Percentiles rank a stretch among this genome's conserved stretches.
These are phyloP conservation scores for Didymellaceae sp. DNA, from an alignment of 2,329 filamentous ascomycete genomes.

Conservation along the genomic window DNA sequence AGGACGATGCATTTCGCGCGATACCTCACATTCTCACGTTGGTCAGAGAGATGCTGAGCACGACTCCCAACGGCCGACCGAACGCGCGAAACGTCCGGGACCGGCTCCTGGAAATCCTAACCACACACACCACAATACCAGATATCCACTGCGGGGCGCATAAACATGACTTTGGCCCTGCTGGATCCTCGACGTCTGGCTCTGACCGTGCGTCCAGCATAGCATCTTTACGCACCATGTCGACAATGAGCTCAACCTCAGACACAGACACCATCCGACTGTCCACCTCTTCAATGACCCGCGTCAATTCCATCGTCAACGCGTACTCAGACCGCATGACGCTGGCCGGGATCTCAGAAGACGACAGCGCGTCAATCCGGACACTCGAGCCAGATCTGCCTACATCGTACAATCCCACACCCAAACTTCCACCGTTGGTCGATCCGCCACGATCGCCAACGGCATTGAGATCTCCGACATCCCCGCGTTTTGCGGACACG, in stretches of 20 bases:
- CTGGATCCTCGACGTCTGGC: slow-evolving; percentile 31
- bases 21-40: slow-evolving; percentile 51
- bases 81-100: slow-evolving; percentile 52
- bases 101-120: slow-evolving; percentile 41
- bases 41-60: slow-evolving; percentile 52
- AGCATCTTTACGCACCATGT: slow-evolving; percentile 37
- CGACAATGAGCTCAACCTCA: slow-evolving; percentile 37
- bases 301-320: slow-evolving; percentile 39
- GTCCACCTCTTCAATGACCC: slow-evolving; percentile 29
- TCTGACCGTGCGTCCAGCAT: slow-evolving; percentile 40
- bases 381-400: slow-evolving; percentile 31
- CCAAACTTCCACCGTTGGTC: slow-evolving; percentile 20
- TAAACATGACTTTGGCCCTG: slow-evolving; percentile 37
- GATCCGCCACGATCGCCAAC: slow-evolving; percentile 25
- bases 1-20: slow-evolving; percentile 48
- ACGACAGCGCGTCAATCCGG: slow-evolving; percentile 37
- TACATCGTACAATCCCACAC: slow-evolving; percentile 25
- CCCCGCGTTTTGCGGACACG: slow-evolving; percentile 9
- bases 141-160: slow-evolving; percentile 46
- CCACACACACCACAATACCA: slow-evolving; percentile 39
- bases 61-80: slow-evolving; percentile 50
- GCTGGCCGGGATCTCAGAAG: slow-evolving; percentile 41
- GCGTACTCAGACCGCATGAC: slow-evolving; percentile 41
- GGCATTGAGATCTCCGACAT: slow-evolving; percentile 18
- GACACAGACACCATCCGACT: slow-evolving; percentile 43